A percentile compares a stretch with the other conserved stretches of the same genome.
Conservation (phyloP, 192 early-diverging fungal genomes). For the Rhizophagus clarus region DNA sequence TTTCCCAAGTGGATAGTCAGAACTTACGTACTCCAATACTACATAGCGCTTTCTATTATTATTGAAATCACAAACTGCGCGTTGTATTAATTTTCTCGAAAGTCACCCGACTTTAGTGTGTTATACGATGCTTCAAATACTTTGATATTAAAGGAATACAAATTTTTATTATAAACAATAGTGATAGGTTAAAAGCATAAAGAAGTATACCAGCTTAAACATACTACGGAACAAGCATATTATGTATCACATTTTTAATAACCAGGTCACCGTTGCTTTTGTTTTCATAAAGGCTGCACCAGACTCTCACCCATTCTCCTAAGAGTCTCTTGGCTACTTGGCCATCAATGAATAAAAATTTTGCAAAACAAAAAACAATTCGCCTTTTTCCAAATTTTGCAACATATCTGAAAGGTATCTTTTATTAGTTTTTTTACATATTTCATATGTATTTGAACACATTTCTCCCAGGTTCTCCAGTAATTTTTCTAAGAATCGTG, state of each 20-base stretch:
- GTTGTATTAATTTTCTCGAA: conserved; percentile 14
- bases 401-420: conserved; percentile 25
- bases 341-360: conserved; percentile 13
- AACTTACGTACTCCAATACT: conserved; percentile 30
- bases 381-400: background rate
- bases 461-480: conserved; percentile 15
- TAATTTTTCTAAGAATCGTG: conserved; percentile 2
- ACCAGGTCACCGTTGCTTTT: background rate
- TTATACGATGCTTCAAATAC: conserved; percentile 16
- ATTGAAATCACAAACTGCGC: conserved; percentile 5
- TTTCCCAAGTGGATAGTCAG: conserved; percentile 23
- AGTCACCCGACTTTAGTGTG: conserved; percentile 15
- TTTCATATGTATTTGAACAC: conserved; percentile 14
- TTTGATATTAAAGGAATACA: background rate
- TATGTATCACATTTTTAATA: conserved; percentile 1
- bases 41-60: background rate
- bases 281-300: conserved; percentile 28
- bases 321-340: conserved; percentile 20
- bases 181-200: background rate
- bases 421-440: conserved; percentile 12
- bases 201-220: conserved; percentile 9
- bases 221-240: conserved; percentile 30
- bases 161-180: background rate
- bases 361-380: conserved; percentile 7
- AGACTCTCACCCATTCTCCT: conserved; percentile 18